Base-by-base conservation (phyloP, 441 rosid species). In the Breynia disticha region DNA sequence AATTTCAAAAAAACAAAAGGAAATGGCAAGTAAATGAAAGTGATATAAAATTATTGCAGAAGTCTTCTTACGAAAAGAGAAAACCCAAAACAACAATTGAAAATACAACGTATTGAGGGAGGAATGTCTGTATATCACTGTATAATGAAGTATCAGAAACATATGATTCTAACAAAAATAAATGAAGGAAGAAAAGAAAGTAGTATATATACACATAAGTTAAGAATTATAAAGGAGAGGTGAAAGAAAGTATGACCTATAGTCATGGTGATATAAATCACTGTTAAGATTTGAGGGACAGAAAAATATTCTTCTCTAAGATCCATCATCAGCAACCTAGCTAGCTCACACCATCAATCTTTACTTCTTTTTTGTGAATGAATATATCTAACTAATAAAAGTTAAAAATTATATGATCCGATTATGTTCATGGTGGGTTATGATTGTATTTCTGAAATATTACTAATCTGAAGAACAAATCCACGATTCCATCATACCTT, bases 401-500 rank as follows among this genome's bases (percentile, higher is more conserved):
- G 7, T 24, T 3, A 24, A 24, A 24, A 24, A 24, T 24, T 24
- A 24, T 24, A 24, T 24, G 32, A 24, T 24, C 32, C 32, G 7
- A 24, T 24, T 24, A 3, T 24, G 4, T 24, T 24, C 32, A 24
- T 24, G 32, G 32, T 24, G 32, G 32, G 32, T 39, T 41, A n/a
- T 42, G n/a, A 39, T 9, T 39, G 12, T 39, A 9, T 14, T 2
- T 24, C 9, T 49, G 7, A 46, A n/a, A 61, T 53, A 50, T 63
- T 46, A 16, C 64, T 67, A 80, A 65, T 82, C 83, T 49, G 90
- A 80, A 37, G 93, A 79, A 69, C 90, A 86, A 70, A 89, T 76
- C 97, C 97, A 83, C 45, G 90, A 76, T 70, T 80, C 95, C 67
- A 86, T 76, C 83, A 69, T 86, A 69, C 84, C 85, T 77, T 74